A percentile compares a stretch with the other conserved stretches of the same genome.
phyloP scores from a whole-genome alignment of 1,284 basidiomycete genomes.

The Ceratobasidium sp. region DNA sequence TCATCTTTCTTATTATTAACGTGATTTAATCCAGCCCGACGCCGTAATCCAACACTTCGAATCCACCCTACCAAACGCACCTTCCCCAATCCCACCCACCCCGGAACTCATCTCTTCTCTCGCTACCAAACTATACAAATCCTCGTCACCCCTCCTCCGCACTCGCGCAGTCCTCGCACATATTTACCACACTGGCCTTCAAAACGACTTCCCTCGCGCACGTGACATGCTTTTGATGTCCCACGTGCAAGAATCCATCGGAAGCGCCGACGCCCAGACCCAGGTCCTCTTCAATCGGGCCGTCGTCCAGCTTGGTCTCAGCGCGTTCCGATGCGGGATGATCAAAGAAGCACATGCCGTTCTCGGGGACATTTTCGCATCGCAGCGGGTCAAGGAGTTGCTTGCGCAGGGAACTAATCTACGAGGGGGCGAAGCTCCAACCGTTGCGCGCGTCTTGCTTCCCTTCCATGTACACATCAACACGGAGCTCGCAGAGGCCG shows the following conservation, averaged over 20 bases:
- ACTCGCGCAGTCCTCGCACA: slow-evolving; percentile 98
- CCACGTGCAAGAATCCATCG: slow-evolving; percentile 96
- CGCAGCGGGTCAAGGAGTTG: slow-evolving; percentile 96
- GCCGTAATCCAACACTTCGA: slow-evolving; percentile 94
- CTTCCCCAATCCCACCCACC: slow-evolving; percentile 71
- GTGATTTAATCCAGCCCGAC: slow-evolving; percentile 75
- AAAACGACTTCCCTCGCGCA: slow-evolving; percentile 97
- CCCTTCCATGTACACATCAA: slow-evolving; percentile 99
- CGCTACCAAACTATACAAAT: slow-evolving; percentile 94
- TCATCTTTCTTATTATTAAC: neutral
- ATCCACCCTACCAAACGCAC: slow-evolving; percentile 66
- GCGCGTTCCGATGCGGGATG: slow-evolving; percentile 95
- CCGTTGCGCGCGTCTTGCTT: slow-evolving; percentile 94
- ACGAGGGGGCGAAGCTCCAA: slow-evolving; percentile 95
- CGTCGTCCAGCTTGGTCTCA: slow-evolving; percentile 96
- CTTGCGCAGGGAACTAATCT: slow-evolving; percentile 91
- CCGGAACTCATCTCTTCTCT: slow-evolving; percentile 88
- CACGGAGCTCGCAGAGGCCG: slow-evolving; percentile 96
- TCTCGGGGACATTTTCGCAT: slow-evolving; percentile 95
- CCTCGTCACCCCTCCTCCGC: slow-evolving; percentile 89
- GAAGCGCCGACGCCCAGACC: slow-evolving; percentile 95
- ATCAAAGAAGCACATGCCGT: slow-evolving; percentile 96
- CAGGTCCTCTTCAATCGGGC: slow-evolving; percentile 99
- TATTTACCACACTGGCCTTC: slow-evolving; percentile 96
- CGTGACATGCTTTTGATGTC: slow-evolving; percentile 99